Evolutionary conservation across 345 rosid genomes (phyloP).

Genomic region (Citrus sp.): DNA sequence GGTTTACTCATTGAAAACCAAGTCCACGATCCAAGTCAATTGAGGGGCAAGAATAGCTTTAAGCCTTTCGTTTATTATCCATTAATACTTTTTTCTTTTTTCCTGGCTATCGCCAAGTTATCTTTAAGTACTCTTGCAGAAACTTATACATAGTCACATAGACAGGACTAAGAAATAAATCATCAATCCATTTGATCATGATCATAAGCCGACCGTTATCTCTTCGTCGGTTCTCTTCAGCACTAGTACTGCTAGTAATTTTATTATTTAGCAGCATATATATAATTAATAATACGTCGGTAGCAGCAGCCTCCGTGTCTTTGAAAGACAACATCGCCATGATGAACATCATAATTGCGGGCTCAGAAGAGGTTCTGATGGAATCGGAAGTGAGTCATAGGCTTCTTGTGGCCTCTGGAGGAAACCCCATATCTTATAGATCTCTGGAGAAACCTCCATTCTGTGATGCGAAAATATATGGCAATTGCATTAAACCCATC

Average conservation of each 20-base stretch:
- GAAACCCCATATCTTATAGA: background rate
- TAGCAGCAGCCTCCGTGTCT: background rate
- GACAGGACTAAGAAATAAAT: too few relatives aligned
- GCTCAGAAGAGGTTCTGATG: background rate
- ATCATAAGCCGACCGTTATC: too few relatives aligned
- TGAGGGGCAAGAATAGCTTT: background rate
- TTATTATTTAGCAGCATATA: too few relatives aligned
- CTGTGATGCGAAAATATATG: background rate
- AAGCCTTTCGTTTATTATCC: background rate
- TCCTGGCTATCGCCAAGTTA: too few relatives aligned
- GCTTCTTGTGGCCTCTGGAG: background rate
- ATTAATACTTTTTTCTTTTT: background rate
- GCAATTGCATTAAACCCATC: background rate
- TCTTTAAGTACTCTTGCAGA: too few relatives aligned
- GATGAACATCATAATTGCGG: background rate
- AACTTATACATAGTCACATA: too few relatives aligned
- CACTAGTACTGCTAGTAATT: too few relatives aligned
- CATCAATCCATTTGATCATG: too few relatives aligned
- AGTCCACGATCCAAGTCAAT: too few relatives aligned
- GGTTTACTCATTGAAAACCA: too few relatives aligned
- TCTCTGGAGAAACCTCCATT: background rate
- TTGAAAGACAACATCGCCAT: background rate
- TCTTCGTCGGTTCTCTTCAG: too few relatives aligned
- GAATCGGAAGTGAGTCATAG: slow-evolving; percentile 1
- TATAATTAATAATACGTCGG: too few relatives aligned